Percentiles rank a stretch among this genome's conserved stretches.
These are phyloP conservation scores for Acorus gramineus DNA, from an alignment of 106 monocot species.

Conservation along the genomic window DNA sequence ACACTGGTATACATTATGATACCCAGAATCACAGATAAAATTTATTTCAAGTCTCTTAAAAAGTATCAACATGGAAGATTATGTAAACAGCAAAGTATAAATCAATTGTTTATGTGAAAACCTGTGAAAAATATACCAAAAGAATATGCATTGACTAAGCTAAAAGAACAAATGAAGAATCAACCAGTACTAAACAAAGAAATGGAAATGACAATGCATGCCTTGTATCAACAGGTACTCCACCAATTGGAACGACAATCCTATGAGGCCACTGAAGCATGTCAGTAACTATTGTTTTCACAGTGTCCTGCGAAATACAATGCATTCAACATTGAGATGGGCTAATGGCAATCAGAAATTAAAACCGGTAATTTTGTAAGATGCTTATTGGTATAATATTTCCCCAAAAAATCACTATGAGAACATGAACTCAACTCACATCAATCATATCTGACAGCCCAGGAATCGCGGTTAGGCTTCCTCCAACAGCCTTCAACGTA, in stretches of 20 bases:
- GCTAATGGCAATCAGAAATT: background rate
- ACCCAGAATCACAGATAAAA: too few species aligned
- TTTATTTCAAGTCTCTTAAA: too few species aligned
- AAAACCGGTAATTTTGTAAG: background rate
- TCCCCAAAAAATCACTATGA: background rate
- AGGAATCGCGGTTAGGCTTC: slow-evolving; percentile 92
- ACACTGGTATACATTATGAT: too few species aligned
- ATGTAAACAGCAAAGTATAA: background rate
- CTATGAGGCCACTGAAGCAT: slow-evolving; percentile 97
- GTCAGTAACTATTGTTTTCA: slow-evolving; percentile 66
- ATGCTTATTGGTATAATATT: background rate
- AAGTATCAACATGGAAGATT: too few species aligned
- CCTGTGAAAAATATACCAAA: too few species aligned
- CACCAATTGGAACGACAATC: slow-evolving; percentile 91
- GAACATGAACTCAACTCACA: slow-evolving; percentile 27
- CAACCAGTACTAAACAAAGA: background rate
- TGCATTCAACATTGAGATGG: background rate
- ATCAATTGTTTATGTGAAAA: too few species aligned
- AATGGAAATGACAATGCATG: slow-evolving; percentile 5
- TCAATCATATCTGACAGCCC: slow-evolving; percentile 97
- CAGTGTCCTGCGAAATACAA: slow-evolving; percentile 54
- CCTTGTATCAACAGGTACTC: slow-evolving; percentile 81
- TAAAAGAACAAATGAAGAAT: background rate
- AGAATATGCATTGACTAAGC: background rate
- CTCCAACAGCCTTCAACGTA: slow-evolving; percentile 84